Conservation (phyloP, 768 basidiomycete species). For the Rhodocollybia butyracea region DNA sequence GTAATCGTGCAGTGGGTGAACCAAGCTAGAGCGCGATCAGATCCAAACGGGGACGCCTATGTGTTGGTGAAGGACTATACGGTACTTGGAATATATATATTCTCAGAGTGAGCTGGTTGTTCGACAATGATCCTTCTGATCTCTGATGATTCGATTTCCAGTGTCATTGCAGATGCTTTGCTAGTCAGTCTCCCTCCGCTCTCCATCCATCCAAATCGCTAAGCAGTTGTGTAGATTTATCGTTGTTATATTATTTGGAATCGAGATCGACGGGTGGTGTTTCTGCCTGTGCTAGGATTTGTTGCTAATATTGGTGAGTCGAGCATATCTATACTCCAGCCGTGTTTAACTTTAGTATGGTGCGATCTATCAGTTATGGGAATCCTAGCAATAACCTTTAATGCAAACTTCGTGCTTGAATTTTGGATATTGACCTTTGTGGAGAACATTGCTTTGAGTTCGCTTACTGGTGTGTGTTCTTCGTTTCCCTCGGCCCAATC, state of each 20-base stretch:
- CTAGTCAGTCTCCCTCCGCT: neutral
- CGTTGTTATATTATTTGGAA: constrained; percentile 19
- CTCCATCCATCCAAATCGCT: neutral
- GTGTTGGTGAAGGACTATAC: neutral
- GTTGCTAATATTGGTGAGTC: constrained; percentile 10
- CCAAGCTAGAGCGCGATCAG: neutral
- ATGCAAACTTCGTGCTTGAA: neutral
- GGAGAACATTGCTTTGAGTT: neutral
- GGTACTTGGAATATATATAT: constrained; percentile 2
- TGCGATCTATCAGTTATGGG: constrained; percentile 2
- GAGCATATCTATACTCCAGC: neutral
- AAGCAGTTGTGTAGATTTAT: constrained; percentile 19
- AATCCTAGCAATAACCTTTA: neutral
- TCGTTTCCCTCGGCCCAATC: too few relatives aligned
- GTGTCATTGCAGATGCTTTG: neutral
- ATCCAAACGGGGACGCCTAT: neutral
- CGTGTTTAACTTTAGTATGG: neutral
- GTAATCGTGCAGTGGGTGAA: neutral
- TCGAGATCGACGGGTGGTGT: constrained; percentile 10
- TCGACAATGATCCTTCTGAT: neutral
- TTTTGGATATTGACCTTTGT: neutral
- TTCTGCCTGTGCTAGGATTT: constrained; percentile 11
- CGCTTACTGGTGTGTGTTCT: neutral
- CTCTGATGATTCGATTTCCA: neutral
- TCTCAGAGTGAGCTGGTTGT: neutral